phyloP scores from a whole-genome alignment of 352 stramenopile species.

The Pythium aquatile region DNA sequence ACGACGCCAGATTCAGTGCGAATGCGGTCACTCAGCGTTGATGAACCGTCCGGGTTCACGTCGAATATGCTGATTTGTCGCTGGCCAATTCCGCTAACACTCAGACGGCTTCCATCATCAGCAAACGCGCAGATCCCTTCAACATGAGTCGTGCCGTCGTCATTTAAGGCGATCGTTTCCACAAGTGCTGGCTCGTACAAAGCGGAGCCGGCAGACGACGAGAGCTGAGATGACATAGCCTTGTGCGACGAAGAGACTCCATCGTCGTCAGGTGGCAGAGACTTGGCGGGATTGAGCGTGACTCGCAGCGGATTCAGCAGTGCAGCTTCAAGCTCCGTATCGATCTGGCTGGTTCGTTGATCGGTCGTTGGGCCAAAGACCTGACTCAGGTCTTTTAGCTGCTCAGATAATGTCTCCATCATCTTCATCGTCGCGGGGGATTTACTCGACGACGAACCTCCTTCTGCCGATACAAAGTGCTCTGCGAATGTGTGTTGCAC shows the following conservation, averaged over 20 bases:
- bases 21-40: slow-evolving; percentile 1
- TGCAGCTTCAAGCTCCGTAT: slow-evolving; percentile 2
- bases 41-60: background rate
- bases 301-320: slow-evolving; percentile 19
- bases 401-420: slow-evolving; percentile 11
- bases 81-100: background rate
- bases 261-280: background rate
- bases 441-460: background rate
- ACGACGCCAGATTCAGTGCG: slow-evolving; percentile 11
- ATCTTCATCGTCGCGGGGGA: slow-evolving; percentile 5
- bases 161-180: background rate
- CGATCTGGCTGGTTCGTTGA: background rate
- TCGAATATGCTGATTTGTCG: slow-evolving; percentile 5
- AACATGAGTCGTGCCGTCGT: background rate
- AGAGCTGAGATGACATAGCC: slow-evolving; percentile 4
- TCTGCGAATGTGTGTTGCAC: slow-evolving; percentile 71
- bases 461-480: slow-evolving; percentile 34
- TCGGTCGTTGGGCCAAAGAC: background rate
- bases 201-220: slow-evolving; percentile 14
- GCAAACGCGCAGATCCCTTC: slow-evolving; percentile 8
- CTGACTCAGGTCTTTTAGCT: slow-evolving; percentile 11
- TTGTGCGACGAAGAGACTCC: background rate
- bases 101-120: slow-evolving; percentile 4
- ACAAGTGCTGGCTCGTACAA: slow-evolving; percentile 6
- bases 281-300: slow-evolving; percentile 7